Evolutionary conservation across 352 stramenopile genomes (phyloP).

Genomic region (Pythium monospermum): DNA sequence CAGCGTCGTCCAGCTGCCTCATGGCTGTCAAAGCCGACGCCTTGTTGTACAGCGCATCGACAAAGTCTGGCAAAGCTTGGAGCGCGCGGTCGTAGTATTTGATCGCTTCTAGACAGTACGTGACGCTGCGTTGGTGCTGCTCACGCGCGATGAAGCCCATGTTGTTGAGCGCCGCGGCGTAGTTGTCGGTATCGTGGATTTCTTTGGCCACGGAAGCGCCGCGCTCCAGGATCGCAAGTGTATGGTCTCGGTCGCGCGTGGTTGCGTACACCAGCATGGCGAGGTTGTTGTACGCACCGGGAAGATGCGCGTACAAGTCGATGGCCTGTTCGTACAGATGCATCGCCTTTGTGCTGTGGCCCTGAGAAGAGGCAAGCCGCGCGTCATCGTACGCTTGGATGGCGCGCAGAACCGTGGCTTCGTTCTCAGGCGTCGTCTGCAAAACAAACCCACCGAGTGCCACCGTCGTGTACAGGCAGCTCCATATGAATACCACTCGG

Average conservation of each 20-base stretch:
- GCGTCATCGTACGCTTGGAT: constrained; percentile 16
- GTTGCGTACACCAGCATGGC: constrained; percentile 47
- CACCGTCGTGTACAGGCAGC: not conserved
- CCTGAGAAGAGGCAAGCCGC: not conserved
- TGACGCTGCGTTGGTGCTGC: constrained; percentile 27
- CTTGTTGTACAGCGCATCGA: constrained; percentile 70
- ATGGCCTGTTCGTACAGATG: constrained; percentile 47
- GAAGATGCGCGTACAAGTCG: constrained; percentile 35
- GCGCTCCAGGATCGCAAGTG: constrained; percentile 33
- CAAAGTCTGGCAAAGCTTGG: constrained; percentile 24
- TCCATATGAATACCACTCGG: not conserved
- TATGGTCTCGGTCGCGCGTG: constrained; percentile 20
- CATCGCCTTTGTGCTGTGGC: constrained; percentile 19
- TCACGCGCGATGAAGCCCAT: constrained; percentile 51
- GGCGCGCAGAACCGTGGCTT: constrained; percentile 1
- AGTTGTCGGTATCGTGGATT: constrained; percentile 31
- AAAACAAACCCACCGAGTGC: constrained; percentile 2
- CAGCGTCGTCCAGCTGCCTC: constrained; percentile 26
- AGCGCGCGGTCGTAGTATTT: constrained; percentile 56
- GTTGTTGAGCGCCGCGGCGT: constrained; percentile 66
- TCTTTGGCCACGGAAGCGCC: constrained; percentile 30
- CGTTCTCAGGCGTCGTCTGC: constrained; percentile 10
- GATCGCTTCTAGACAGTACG: constrained; percentile 43
- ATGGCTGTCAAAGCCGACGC: constrained; percentile 46
- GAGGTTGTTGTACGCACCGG: constrained; percentile 76